Evolutionary conservation across 163 green algal genomes (phyloP).

Genomic region (Scenedesmus sp.): DNA sequence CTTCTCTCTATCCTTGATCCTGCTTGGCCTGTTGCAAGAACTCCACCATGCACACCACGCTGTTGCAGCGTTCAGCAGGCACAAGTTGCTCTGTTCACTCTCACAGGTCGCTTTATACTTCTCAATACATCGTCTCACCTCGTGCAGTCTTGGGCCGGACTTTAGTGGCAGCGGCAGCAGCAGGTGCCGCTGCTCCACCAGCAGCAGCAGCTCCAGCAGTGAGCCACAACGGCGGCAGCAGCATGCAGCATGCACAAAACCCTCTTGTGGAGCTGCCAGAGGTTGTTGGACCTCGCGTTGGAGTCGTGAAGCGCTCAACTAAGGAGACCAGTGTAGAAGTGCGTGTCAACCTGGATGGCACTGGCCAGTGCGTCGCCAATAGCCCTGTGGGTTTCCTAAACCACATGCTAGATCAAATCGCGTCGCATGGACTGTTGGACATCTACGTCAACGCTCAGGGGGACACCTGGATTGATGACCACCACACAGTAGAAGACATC

Average conservation of each 20-base stretch:
- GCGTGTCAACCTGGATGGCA: constrained; percentile 95
- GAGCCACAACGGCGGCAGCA: neutral
- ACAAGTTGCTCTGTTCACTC: neutral
- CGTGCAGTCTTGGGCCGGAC: neutral
- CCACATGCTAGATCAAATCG: constrained; percentile 99
- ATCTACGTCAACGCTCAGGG: constrained; percentile 85
- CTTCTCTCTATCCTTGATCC: neutral
- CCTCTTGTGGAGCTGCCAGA: neutral
- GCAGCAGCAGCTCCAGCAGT: constrained; percentile 16
- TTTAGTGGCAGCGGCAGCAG: neutral
- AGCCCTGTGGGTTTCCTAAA: constrained; percentile 97
- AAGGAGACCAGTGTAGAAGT: constrained; percentile 95
- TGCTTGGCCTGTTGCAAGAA: neutral
- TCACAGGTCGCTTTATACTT: neutral
- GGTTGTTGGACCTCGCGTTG: constrained; percentile 53
- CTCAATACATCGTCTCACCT: neutral
- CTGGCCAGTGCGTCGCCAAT: constrained; percentile 82
- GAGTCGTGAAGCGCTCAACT: constrained; percentile 82
- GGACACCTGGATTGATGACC: constrained; percentile 99
- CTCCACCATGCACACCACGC: constrained; percentile 17
- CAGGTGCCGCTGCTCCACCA: neutral
- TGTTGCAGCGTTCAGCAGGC: constrained; percentile 17
- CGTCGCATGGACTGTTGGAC: constrained; percentile 96
- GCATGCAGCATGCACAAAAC: neutral
- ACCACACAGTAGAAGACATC: constrained; percentile 99